A percentile compares a stretch with the other conserved stretches of the same genome.
phyloP scores from a whole-genome alignment of 768 basidiomycete genomes.

The Cystofilobasidium macerans region DNA sequence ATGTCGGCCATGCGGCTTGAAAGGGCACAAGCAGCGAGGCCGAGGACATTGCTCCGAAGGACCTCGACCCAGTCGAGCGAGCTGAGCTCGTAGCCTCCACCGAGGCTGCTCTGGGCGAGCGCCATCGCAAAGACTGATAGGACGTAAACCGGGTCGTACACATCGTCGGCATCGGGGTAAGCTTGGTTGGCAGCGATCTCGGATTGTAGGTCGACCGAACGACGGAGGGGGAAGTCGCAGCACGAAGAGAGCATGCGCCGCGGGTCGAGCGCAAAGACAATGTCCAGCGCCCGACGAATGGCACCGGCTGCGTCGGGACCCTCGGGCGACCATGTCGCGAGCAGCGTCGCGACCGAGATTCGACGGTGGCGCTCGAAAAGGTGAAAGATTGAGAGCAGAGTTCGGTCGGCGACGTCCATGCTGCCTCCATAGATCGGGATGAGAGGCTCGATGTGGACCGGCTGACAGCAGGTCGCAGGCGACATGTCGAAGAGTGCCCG shows the following conservation, averaged over 20 bases:
- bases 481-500: conserved; percentile 61
- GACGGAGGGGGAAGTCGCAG: conserved; percentile 58
- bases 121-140: conserved; percentile 56
- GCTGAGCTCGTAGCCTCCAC: conserved; percentile 39
- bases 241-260: conserved; percentile 58
- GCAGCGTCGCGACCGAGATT: conserved; percentile 52
- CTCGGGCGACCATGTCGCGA: conserved; percentile 54
- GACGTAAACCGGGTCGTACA: conserved; percentile 75
- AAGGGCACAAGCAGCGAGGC: conserved; percentile 59
- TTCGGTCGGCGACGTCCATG: conserved; percentile 52
- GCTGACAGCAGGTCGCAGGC: conserved; percentile 73
- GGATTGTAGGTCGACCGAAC: conserved; percentile 39
- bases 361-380: conserved; percentile 65
- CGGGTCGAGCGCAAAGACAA: conserved; percentile 60
- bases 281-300: conserved; percentile 45
- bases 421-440: conserved; percentile 64
- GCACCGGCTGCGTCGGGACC: conserved; percentile 41
- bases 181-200: not conserved
- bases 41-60: conserved; percentile 66
- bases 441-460: conserved; percentile 68
- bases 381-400: conserved; percentile 61
- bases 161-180: conserved; percentile 37
- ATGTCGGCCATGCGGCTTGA: conserved; percentile 55
- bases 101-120: conserved; percentile 43
- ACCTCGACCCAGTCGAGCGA: conserved; percentile 74